Evolutionary conservation across 2,329 filamentous ascomycete genomes (phyloP).

Genomic region (Botryotinia narcissicola): DNA sequence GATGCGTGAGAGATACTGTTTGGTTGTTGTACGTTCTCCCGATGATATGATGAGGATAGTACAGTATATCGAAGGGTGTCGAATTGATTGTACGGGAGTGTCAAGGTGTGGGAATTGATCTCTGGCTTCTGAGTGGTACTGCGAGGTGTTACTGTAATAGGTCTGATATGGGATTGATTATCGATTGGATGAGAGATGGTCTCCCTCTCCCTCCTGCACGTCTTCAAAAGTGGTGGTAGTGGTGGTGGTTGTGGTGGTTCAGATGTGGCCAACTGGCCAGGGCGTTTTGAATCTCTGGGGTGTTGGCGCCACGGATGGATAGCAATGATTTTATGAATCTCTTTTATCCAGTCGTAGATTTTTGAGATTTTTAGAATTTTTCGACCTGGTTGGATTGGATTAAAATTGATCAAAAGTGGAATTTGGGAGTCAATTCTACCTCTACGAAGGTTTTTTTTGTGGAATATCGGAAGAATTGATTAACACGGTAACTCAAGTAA

Average conservation of each 20-base stretch:
- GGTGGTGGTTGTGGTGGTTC: conserved; percentile 8
- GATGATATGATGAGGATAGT: not conserved
- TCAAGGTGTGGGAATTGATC: not conserved
- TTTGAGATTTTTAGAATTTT: not conserved
- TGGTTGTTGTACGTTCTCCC: not conserved
- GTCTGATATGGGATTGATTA: not conserved
- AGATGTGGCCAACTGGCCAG: conserved; percentile 4
- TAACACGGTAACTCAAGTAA: not conserved
- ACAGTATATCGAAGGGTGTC: not conserved
- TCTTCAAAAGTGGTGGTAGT: not conserved
- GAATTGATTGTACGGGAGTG: not conserved
- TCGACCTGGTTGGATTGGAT: not conserved
- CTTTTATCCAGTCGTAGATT: not conserved
- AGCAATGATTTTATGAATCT: not conserved
- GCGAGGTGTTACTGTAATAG: not conserved
- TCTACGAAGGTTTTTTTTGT: not conserved
- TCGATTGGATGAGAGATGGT: conserved; percentile 12
- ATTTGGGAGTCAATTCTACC: not conserved
- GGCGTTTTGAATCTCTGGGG: conserved; percentile 5
- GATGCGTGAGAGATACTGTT: not conserved
- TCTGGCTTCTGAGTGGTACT: not conserved
- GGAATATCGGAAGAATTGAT: conserved; percentile 7
- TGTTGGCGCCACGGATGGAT: conserved; percentile 16
- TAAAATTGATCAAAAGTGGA: conserved; percentile 1
- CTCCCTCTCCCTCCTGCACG: not conserved